Evolutionary conservation across 805 yeast species (phyloP).

Genomic region (Hanseniaspora guilliermondii): DNA sequence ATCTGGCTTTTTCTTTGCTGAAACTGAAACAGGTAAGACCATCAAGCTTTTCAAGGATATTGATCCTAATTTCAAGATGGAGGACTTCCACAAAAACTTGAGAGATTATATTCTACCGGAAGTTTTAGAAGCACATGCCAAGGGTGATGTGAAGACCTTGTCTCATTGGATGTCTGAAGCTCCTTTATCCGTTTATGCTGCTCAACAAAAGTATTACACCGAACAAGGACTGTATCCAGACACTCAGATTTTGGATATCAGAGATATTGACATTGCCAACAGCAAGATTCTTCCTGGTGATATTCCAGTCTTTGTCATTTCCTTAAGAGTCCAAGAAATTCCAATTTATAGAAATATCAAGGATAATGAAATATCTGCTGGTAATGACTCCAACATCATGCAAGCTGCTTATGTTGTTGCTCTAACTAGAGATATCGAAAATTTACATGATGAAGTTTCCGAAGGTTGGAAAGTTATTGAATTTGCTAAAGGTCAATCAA

Average conservation of each 20-base stretch:
- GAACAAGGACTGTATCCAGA: slow-evolving; percentile 88
- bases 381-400: slow-evolving; percentile 84
- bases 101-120: slow-evolving; percentile 93
- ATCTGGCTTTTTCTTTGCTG: slow-evolving; percentile 73
- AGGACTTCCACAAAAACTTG: slow-evolving; percentile 65
- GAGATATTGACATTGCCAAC: slow-evolving; percentile 86
- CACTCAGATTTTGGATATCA: slow-evolving; percentile 79
- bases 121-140: slow-evolving; percentile 84
- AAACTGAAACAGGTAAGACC: slow-evolving; percentile 93
- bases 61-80: slow-evolving; percentile 79
- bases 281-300: slow-evolving; percentile 84
- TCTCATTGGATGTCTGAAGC: slow-evolving; percentile 94
- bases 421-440: slow-evolving; percentile 82
- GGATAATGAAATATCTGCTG: slow-evolving; percentile 91
- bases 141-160: slow-evolving; percentile 72
- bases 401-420: slow-evolving; percentile 95
- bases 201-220: slow-evolving; percentile 80
- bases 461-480: slow-evolving; percentile 96
- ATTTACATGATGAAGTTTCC: slow-evolving; percentile 76
- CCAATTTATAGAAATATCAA: slow-evolving; percentile 77
- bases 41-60: slow-evolving; percentile 68
- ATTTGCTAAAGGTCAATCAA: slow-evolving; percentile 85
- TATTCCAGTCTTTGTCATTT: slow-evolving; percentile 81
- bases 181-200: slow-evolving; percentile 86
- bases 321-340: slow-evolving; percentile 94